Evolutionary conservation across 148 eudicot species (phyloP).

Genomic region (Rhododendron molle): DNA sequence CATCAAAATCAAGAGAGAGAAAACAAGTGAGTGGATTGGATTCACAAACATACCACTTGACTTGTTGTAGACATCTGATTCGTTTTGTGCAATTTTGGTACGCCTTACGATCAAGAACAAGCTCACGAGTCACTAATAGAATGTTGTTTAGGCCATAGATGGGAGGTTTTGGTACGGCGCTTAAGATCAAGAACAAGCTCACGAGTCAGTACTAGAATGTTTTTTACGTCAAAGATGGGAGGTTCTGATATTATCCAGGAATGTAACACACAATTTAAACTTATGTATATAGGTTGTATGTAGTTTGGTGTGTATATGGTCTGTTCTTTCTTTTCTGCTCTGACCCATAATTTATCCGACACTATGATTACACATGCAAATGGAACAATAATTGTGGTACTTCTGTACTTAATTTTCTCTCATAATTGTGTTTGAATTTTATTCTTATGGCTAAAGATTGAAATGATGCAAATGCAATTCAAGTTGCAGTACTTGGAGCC

Average conservation of each 20-base stretch:
- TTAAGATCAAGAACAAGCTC: not conserved
- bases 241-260: not conserved
- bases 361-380: too few species aligned
- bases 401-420: too few species aligned
- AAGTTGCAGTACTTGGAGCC: too few species aligned
- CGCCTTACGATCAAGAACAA: not conserved
- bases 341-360: too few species aligned
- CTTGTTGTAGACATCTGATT: conserved; percentile 3
- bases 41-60: not conserved
- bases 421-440: too few species aligned
- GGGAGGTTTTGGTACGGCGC: not conserved
- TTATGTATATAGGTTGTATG: too few species aligned
- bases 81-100: not conserved
- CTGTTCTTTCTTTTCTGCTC: too few species aligned
- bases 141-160: not conserved
- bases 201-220: not conserved
- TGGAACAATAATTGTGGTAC: too few species aligned
- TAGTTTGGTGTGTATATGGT: too few species aligned
- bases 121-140: not conserved
- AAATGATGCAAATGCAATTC: too few species aligned
- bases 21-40: not conserved
- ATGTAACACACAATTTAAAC: too few species aligned
- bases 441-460: too few species aligned
- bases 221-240: not conserved
- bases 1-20: not conserved